Percentiles rank a stretch among this genome's conserved stretches.
phyloP scores from a whole-genome alignment of 2,329 filamentous ascomycete genomes.

The Trichoderma oligosporum region DNA sequence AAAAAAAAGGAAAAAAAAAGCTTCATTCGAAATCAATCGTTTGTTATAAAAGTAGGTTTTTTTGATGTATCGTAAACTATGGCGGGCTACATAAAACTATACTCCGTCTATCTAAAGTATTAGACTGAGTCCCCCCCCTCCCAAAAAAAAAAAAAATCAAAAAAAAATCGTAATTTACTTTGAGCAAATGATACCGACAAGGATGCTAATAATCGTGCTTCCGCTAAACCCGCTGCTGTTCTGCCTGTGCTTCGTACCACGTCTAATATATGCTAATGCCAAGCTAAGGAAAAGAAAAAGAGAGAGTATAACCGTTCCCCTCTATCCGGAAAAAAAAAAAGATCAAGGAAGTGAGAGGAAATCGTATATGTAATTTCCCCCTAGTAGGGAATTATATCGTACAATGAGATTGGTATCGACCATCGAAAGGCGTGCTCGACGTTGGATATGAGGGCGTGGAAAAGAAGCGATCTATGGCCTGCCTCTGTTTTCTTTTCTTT shows the following conservation, averaged over 20 bases:
- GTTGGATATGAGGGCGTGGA: background rate
- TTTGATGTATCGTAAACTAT: constrained; percentile 8
- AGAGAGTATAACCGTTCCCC: background rate
- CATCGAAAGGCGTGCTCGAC: constrained; percentile 4
- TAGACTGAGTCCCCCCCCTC: background rate
- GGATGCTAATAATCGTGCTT: constrained; percentile 11
- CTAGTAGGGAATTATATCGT: constrained; percentile 11
- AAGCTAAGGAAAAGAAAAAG: background rate
- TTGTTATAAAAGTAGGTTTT: background rate
- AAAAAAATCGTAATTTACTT: constrained; percentile 1
- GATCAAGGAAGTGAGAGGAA: constrained; percentile 1
- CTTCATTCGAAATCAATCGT: background rate
- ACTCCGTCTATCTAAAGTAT: constrained; percentile 3
- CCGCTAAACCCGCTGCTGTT: constrained; percentile 15
- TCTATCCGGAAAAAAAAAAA: constrained; percentile 10
- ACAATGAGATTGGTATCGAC: constrained; percentile 17
- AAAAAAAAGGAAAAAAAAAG: background rate
- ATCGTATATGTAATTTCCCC: background rate
- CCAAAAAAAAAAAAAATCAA: too few relatives aligned
- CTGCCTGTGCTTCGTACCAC: constrained; percentile 7
- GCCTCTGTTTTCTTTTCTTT: too few relatives aligned
- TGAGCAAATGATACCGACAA: constrained; percentile 7
- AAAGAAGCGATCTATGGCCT: background rate
- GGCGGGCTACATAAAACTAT: background rate
- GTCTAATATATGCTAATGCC: constrained; percentile 18